Conservation (phyloP, 108 stramenopile genomes). For the Fragilaria radians region DNA sequence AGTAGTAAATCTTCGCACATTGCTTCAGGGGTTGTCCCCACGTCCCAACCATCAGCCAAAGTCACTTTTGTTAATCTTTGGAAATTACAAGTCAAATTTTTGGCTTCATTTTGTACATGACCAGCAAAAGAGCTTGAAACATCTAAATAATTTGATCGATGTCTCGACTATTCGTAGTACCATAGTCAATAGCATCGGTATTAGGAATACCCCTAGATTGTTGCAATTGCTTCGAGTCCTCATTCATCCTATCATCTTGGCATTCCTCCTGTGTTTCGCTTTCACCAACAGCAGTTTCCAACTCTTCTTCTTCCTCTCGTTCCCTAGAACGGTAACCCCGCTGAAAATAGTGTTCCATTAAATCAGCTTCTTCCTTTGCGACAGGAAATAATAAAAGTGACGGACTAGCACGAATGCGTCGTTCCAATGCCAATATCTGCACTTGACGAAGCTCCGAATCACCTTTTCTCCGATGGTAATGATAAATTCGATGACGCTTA, state of each 20-base stretch:
- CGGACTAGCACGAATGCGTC: conserved; percentile 59
- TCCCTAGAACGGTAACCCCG: conserved; percentile 31
- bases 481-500: neutral
- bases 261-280: neutral
- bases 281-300: neutral
- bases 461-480: conserved; percentile 8
- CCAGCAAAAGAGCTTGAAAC: conserved; percentile 16
- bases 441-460: conserved; percentile 61
- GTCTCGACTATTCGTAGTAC: conserved; percentile 8
- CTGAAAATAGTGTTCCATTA: conserved; percentile 54
- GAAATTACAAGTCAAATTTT: conserved; percentile 41
- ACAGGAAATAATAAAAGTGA: conserved; percentile 73
- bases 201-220: neutral
- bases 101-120: conserved; percentile 1
- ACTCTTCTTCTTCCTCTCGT: neutral
- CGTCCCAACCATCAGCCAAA: conserved; percentile 73
- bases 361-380: conserved; percentile 65
- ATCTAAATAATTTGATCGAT: conserved; percentile 42
- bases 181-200: conserved; percentile 1
- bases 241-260: neutral
- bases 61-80: conserved; percentile 43
- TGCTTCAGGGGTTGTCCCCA: conserved; percentile 67
- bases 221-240: neutral
- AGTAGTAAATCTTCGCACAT: conserved; percentile 75
- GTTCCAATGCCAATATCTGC: conserved; percentile 65